phyloP scores from a whole-genome alignment of 768 basidiomycete genomes.

The Russula lepida region DNA sequence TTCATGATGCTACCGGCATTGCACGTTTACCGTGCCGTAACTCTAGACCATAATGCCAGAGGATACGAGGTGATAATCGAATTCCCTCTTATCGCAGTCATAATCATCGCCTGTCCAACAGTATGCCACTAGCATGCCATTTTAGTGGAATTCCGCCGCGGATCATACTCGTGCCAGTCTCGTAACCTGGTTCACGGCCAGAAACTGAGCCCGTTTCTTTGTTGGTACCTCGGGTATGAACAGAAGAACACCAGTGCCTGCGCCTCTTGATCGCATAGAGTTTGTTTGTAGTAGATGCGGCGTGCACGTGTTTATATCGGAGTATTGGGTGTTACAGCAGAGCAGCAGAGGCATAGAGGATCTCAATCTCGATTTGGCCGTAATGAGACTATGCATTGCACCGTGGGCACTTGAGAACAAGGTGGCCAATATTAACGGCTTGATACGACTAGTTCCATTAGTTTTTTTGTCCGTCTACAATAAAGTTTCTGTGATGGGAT shows the following conservation, averaged over 20 bases:
- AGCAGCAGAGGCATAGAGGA: no score
- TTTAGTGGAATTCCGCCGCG: not conserved
- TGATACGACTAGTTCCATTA: not conserved
- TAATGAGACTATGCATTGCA: not conserved
- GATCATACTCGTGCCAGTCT: not conserved
- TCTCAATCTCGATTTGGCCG: constrained; percentile 6
- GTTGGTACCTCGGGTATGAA: not conserved
- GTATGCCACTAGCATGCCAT: no score
- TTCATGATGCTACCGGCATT: not conserved
- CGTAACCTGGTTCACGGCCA: not conserved
- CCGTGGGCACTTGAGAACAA: not conserved
- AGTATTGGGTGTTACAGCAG: no score
- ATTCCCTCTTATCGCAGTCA: not conserved
- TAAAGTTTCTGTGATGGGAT: not conserved
- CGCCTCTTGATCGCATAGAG: not conserved
- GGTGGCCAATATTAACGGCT: not conserved
- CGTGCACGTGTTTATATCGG: not conserved
- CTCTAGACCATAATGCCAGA: not conserved
- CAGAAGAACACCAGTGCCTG: not conserved
- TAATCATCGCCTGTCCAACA: not conserved
- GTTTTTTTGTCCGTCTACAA: constrained; percentile 9
- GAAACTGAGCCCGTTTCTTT: not conserved
- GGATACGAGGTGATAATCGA: not conserved
- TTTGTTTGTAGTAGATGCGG: not conserved
- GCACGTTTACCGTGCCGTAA: not conserved